phyloP scores from a whole-genome alignment of 1,284 basidiomycete species.

The Cryptococcus neoformans region DNA sequence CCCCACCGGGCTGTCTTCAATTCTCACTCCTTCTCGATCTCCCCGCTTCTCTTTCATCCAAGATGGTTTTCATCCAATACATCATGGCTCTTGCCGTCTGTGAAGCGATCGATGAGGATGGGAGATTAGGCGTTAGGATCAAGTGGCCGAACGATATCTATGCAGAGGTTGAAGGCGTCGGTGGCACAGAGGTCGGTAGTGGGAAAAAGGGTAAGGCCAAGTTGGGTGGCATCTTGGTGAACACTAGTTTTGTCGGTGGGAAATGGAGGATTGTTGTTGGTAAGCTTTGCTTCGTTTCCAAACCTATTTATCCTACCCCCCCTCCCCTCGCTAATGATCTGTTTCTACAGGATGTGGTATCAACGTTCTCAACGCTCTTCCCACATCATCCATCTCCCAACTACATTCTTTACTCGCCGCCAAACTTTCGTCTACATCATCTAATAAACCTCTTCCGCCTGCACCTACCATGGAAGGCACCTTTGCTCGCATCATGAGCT shows the following conservation, averaged over 20 bases:
- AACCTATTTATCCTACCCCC: no score
- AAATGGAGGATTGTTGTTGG: conserved; percentile 77
- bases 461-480: conserved; percentile 68
- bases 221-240: conserved; percentile 87
- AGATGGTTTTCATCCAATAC: conserved; percentile 93
- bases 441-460: conserved; percentile 34
- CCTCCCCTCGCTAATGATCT: neutral
- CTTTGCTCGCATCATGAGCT: conserved; percentile 70
- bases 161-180: conserved; percentile 55
- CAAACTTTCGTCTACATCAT: conserved; percentile 13
- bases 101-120: conserved; percentile 61
- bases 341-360: conserved; percentile 71
- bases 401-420: conserved; percentile 51
- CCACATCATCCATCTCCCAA: conserved; percentile 77
- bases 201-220: conserved; percentile 59
- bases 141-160: conserved; percentile 99
- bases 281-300: conserved; percentile 42
- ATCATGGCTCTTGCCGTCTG: conserved; percentile 86
- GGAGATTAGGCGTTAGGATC: conserved; percentile 62
- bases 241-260: conserved; percentile 72
- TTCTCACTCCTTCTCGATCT: conserved; percentile 77
- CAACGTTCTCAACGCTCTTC: conserved; percentile 79
- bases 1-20: conserved; percentile 82
- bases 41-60: conserved; percentile 56
- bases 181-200: conserved; percentile 32